These are phyloP conservation scores for Nicotiana attenuata DNA, from an alignment of 257 asterid species.

Conservation along the genomic window DNA sequence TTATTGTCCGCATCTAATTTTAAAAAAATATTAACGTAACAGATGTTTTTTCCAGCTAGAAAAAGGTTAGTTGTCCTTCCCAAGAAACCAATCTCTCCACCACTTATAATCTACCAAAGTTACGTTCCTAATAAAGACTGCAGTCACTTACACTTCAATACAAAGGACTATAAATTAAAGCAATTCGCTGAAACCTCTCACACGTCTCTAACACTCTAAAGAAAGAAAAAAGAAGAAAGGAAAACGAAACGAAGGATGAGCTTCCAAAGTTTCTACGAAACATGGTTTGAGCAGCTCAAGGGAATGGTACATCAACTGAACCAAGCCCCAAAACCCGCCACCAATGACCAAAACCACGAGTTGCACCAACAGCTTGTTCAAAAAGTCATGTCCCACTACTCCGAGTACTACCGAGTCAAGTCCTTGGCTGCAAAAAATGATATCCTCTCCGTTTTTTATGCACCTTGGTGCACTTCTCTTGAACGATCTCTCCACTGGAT, in stretches of 20 bases:
- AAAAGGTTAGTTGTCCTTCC: too few species aligned
- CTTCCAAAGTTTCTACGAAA: conserved; percentile 44
- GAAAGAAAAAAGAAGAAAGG: not conserved
- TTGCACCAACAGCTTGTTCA: conserved; percentile 36
- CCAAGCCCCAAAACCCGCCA: conserved; percentile 29
- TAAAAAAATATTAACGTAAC: too few species aligned
- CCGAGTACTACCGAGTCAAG: conserved; percentile 52
- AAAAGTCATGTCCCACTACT: conserved; percentile 39
- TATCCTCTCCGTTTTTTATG: conserved; percentile 39
- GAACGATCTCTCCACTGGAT: conserved; percentile 81
- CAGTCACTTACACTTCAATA: not conserved
- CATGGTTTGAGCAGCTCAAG: conserved; percentile 53
- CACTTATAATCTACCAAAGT: not conserved
- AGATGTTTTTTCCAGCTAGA: too few species aligned
- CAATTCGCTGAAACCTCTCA: not conserved
- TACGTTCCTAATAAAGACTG: not conserved
- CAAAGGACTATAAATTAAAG: not conserved
- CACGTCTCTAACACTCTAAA: not conserved
- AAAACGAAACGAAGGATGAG: conserved; percentile 12
- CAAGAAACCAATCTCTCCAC: too few species aligned
- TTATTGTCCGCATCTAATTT: too few species aligned
- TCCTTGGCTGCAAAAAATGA: conserved; percentile 35
- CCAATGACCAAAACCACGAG: conserved; percentile 30
- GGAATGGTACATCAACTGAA: conserved; percentile 36
- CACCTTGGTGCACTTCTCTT: conserved; percentile 59